Conservation (phyloP, 371 early-diverging fungal genomes). For the Apophysomyces elegans region DNA sequence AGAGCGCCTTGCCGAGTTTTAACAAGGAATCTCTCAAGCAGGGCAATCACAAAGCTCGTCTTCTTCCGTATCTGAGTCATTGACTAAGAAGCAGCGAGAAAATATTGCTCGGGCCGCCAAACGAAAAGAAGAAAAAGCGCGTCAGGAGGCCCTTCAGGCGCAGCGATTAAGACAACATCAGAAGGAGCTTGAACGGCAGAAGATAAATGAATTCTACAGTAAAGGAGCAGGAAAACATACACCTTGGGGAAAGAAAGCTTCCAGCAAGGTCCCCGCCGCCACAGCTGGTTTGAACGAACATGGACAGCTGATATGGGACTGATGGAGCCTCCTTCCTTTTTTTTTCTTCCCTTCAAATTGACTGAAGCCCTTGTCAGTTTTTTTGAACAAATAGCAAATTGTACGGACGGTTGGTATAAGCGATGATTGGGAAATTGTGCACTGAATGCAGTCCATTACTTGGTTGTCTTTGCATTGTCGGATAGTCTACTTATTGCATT, state of each 20-base stretch:
- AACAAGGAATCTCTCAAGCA: background rate
- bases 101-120: constrained; percentile 47
- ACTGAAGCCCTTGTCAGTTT: background rate
- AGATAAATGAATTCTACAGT: constrained; percentile 46
- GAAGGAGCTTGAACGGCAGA: constrained; percentile 37
- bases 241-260: constrained; percentile 31
- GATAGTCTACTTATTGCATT: too few species aligned
- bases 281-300: constrained; percentile 21
- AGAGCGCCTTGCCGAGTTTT: too few species aligned
- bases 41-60: background rate
- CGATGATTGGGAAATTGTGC: too few species aligned
- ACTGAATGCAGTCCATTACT: too few species aligned
- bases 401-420: too few species aligned
- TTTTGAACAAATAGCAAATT: background rate
- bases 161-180: constrained; percentile 57
- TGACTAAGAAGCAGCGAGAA: constrained; percentile 62
- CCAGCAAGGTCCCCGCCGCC: constrained; percentile 9
- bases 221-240: constrained; percentile 47
- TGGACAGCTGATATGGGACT: constrained; percentile 26
- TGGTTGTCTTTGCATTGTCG: too few species aligned
- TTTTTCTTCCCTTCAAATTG: background rate
- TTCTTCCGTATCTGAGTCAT: constrained; percentile 18
- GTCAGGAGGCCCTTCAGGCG: constrained; percentile 46
- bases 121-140: constrained; percentile 46
- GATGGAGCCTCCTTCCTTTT: background rate